phyloP scores from a whole-genome alignment of 441 rosid genomes.

The Pelargonium citronellum region DNA sequence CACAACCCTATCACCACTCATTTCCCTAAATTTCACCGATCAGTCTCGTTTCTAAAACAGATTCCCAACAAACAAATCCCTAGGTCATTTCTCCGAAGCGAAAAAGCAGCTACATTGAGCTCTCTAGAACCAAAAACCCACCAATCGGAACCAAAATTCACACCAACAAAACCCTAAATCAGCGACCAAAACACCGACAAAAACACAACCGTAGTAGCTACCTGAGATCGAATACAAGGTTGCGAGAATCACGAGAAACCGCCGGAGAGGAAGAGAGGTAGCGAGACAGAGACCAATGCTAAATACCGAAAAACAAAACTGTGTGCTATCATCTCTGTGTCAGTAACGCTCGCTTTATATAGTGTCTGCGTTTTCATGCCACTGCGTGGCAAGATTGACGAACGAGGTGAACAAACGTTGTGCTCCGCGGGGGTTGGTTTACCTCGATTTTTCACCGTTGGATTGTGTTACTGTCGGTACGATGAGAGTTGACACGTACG shows the following conservation, averaged over 20 bases:
- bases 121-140: background rate
- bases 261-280: background rate
- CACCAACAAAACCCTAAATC: background rate
- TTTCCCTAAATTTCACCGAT: background rate
- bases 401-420: background rate
- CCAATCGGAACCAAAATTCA: background rate
- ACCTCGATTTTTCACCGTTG: background rate
- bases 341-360: conserved; percentile 4
- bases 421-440: background rate
- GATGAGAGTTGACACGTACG: background rate
- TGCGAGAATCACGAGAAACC: background rate
- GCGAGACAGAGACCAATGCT: background rate
- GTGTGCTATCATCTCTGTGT: background rate
- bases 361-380: background rate
- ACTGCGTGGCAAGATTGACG: conserved; percentile 4
- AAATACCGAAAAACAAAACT: background rate
- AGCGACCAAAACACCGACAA: background rate
- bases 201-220: background rate
- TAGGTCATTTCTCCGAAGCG: background rate
- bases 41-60: background rate
- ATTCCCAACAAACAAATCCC: background rate
- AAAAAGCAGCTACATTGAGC: background rate
- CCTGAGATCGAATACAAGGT: background rate
- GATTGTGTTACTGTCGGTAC: background rate
- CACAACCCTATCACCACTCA: background rate